Conservation (phyloP, 2,329 filamentous ascomycete species). For the Aspergillus hiratsukae region DNA sequence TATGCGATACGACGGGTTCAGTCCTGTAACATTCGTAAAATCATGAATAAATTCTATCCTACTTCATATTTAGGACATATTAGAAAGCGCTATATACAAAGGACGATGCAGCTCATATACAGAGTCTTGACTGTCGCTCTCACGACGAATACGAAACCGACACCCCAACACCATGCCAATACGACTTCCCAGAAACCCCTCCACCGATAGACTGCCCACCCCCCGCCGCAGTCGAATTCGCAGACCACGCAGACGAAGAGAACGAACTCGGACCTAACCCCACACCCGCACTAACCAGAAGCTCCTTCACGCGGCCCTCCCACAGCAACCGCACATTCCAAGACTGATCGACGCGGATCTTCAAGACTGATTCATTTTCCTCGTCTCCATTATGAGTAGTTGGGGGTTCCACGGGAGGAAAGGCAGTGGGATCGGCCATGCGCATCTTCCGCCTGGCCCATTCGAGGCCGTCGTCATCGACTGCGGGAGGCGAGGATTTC, state of each 20-base stretch:
- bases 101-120: neutral
- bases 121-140: slow-evolving; percentile 4
- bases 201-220: slow-evolving; percentile 24
- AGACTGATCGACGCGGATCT: slow-evolving; percentile 84
- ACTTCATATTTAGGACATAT: neutral
- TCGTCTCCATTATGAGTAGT: slow-evolving; percentile 45
- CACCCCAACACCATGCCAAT: slow-evolving; percentile 40
- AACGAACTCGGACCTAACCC: slow-evolving; percentile 62
- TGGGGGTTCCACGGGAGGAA: slow-evolving; percentile 11
- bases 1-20: neutral
- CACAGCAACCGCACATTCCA: slow-evolving; percentile 81
- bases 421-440: slow-evolving; percentile 19
- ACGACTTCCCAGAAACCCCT: slow-evolving; percentile 26
- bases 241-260: slow-evolving; percentile 24
- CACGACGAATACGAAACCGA: slow-evolving; percentile 41
- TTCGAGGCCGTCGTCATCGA: slow-evolving; percentile 45
- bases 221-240: slow-evolving; percentile 18
- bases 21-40: neutral
- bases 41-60: neutral
- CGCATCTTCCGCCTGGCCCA: slow-evolving; percentile 37
- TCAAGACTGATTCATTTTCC: slow-evolving; percentile 79
- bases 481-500: slow-evolving; percentile 6
- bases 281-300: slow-evolving; percentile 86
- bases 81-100: neutral
- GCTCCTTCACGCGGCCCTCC: slow-evolving; percentile 88